These are phyloP conservation scores for Guadua angustifolia DNA, from an alignment of 176 grass and related monocot species.

Conservation along the genomic window DNA sequence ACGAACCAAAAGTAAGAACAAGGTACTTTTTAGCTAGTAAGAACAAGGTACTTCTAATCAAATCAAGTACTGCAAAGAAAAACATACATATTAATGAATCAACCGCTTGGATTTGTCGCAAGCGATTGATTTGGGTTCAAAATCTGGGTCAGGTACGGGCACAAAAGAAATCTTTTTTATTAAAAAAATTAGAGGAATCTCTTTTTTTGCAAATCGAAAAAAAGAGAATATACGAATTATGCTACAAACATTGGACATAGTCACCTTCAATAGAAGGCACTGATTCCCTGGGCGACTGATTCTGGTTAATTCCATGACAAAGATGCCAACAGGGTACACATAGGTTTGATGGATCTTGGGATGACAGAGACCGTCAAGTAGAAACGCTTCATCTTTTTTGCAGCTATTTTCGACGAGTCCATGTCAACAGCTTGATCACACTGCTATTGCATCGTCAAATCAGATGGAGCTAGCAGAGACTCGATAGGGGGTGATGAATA, in stretches of 20 bases:
- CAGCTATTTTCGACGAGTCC: constrained; percentile 22
- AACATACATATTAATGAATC: too few relatives aligned
- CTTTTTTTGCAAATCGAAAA: not conserved
- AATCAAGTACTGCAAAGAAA: not conserved
- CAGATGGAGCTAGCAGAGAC: constrained; percentile 31
- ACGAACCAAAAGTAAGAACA: not conserved
- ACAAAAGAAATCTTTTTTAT: not conserved
- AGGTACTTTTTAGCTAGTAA: not conserved
- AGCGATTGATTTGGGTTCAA: not conserved
- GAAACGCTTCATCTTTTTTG: constrained; percentile 3
- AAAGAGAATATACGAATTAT: not conserved
- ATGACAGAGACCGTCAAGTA: constrained; percentile 28
- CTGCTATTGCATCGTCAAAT: constrained; percentile 43
- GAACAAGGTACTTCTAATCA: too few relatives aligned
- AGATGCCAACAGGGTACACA: constrained; percentile 18
- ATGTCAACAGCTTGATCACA: constrained; percentile 34
- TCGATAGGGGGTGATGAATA: not conserved
- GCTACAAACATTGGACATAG: not conserved
- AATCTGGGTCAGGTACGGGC: not conserved
- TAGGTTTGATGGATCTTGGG: constrained; percentile 9
- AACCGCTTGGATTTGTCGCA: too few relatives aligned
- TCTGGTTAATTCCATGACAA: constrained; percentile 30
- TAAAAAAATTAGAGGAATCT: not conserved
- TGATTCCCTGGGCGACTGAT: not conserved
- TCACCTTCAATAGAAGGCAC: constrained; percentile 13